A percentile compares a stretch with the other conserved stretches of the same genome.
phyloP scores from a whole-genome alignment of 306 rosid species.

The Pterocarpus macrocarpus region DNA sequence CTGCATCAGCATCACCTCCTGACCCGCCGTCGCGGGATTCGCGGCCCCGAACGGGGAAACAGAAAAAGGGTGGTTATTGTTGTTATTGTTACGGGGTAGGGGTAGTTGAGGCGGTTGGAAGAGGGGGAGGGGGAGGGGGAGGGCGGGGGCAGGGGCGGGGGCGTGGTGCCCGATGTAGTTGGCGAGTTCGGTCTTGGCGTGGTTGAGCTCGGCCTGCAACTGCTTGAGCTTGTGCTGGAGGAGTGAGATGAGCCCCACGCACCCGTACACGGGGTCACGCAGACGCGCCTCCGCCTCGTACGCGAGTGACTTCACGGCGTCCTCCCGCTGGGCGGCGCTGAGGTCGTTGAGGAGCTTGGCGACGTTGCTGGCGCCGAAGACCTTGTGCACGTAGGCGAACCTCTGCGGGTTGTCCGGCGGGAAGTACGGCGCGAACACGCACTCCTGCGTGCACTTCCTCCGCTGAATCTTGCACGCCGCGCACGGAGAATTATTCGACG shows the following conservation, averaged over 20 bases:
- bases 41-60: background rate
- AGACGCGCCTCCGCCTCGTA: constrained; percentile 59
- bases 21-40: background rate
- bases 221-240: constrained; percentile 43
- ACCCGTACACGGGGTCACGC: constrained; percentile 55
- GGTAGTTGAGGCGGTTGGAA: background rate
- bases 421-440: constrained; percentile 84
- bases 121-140: background rate
- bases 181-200: constrained; percentile 47
- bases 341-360: constrained; percentile 73
- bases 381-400: constrained; percentile 75
- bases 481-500: constrained; percentile 66
- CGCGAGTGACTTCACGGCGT: constrained; percentile 60
- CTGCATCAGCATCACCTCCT: background rate
- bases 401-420: constrained; percentile 85
- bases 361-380: constrained; percentile 84
- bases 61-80: background rate
- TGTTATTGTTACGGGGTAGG: background rate
- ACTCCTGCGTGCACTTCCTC: constrained; percentile 79
- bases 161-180: constrained; percentile 3
- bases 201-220: constrained; percentile 39
- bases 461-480: constrained; percentile 82
- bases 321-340: constrained; percentile 63
- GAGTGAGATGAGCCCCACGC: constrained; percentile 44
- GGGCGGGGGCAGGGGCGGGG: background rate